phyloP scores from a whole-genome alignment of 106 monocot genomes.

The Vanilla planifolia region DNA sequence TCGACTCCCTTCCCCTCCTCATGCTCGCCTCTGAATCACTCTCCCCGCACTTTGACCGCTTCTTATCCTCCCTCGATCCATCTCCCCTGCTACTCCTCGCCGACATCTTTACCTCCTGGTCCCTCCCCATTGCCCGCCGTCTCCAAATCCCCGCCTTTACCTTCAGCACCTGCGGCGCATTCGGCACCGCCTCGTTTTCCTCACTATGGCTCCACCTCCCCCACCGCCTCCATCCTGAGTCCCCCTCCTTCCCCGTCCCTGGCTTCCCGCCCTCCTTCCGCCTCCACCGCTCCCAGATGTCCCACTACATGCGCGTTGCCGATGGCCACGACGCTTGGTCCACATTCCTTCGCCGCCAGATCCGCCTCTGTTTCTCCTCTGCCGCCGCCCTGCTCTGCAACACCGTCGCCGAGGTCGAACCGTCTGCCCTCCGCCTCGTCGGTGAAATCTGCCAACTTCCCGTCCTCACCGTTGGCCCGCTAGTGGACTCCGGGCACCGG shows the following conservation, averaged over 20 bases:
- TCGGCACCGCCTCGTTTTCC: slow-evolving; percentile 23
- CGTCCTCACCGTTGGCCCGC: slow-evolving; percentile 10
- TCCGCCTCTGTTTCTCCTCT: neutral
- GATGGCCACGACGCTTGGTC: slow-evolving; percentile 15
- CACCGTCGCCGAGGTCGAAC: slow-evolving; percentile 30
- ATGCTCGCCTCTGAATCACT: slow-evolving; percentile 38
- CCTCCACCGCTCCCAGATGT: slow-evolving; percentile 9
- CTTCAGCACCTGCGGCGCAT: slow-evolving; percentile 44
- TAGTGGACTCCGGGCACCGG: neutral
- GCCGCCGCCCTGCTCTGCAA: slow-evolving; percentile 16
- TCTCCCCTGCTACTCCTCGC: slow-evolving; percentile 22
- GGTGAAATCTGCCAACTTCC: slow-evolving; percentile 1
- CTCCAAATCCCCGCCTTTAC: slow-evolving; percentile 40
- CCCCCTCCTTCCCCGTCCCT: slow-evolving; percentile 8
- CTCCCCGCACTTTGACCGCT: slow-evolving; percentile 11
- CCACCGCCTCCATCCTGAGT: slow-evolving; percentile 2
- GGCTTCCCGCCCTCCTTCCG: slow-evolving; percentile 11
- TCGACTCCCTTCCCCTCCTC: slow-evolving; percentile 44
- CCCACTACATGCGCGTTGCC: neutral
- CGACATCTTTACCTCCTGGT: slow-evolving; percentile 12
- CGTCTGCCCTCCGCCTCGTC: slow-evolving; percentile 7
- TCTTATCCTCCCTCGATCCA: slow-evolving; percentile 14
- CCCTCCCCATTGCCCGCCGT: slow-evolving; percentile 23
- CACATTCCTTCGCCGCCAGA: slow-evolving; percentile 8
- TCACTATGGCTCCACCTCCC: slow-evolving; percentile 27